Base-by-base conservation (phyloP, 306 rosid genomes). In the Lathyrus sativus region DNA sequence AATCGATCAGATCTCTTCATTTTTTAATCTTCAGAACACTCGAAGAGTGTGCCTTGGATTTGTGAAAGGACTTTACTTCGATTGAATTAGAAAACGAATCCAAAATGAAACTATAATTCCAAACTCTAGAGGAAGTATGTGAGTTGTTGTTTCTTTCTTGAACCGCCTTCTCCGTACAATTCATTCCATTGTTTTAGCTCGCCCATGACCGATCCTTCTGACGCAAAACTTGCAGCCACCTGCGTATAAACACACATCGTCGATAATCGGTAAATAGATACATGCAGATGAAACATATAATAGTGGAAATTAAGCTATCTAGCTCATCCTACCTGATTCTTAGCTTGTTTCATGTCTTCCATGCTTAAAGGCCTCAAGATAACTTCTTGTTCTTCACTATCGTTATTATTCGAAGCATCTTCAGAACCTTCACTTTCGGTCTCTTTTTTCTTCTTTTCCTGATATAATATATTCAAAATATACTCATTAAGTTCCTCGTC, bases 301-400 rank as follows among this genome's bases (percentile, higher is more conserved):
- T 44, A 44, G 17, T 44, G 50, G 18, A 46, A 14, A 14, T 14
- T n/a, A 7, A 4, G 54, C 39, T 35, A 35, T 31, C 57, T 19
- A 50, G 75, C 70, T 44, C 6, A 49, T 5, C 49, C 44, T 66
- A 92, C 98, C 90, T 90, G 95, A 76, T 75, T 82, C 85, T 90
- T 90, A n/a, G 98, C 97, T 79, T 85, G 96, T 76, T 58, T 88
- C 97, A 90, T 84, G 74, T 93, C 98, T 76, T 93, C 97, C 97
- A 85, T 90, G 75, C 64, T 86, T 77, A 93, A 81, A 58, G 88
- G 33, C 79, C 98, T 86, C 75, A 93, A 73, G 68, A 18, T 79
- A 59, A 88, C 86, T 66, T 59, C 87, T 42, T 5, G 78, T 8
- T 85, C 91, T 73, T 84, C 96, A 60, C 71, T 81, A 10, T 84